Conservation (phyloP, 2,329 filamentous ascomycete species). For the Podosphaera leucotricha region DNA sequence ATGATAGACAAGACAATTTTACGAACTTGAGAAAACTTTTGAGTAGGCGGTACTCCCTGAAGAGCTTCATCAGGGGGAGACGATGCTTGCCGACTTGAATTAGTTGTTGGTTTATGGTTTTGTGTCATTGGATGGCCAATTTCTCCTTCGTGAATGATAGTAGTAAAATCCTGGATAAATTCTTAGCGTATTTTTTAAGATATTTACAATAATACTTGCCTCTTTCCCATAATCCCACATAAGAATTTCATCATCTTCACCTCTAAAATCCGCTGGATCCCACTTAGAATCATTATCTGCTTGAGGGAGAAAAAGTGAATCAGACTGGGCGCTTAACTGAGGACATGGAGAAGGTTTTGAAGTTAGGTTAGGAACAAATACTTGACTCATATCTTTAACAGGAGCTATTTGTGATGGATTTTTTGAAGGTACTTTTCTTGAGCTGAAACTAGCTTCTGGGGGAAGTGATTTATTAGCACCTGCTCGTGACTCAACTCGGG, state of each 20-base stretch:
- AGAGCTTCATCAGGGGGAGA: too few species aligned
- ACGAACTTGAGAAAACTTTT: constrained; percentile 44
- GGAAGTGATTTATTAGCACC: constrained; percentile 12
- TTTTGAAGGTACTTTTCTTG: constrained; percentile 9
- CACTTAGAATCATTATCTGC: constrained; percentile 44
- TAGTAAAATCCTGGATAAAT: constrained; percentile 9
- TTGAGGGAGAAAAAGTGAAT: constrained; percentile 45
- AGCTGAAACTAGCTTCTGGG: constrained; percentile 11
- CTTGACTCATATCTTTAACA: neutral
- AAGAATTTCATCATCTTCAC: constrained; percentile 41
- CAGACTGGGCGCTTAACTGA: constrained; percentile 33
- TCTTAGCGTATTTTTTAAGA: constrained; percentile 11
- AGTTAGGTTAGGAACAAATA: constrained; percentile 5
- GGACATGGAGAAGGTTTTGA: constrained; percentile 28
- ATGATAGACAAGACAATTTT: neutral
- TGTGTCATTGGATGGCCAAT: too few species aligned
- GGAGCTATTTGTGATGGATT: constrained; percentile 11
- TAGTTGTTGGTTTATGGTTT: too few species aligned
- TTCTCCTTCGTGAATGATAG: constrained; percentile 8
- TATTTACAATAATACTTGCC: constrained; percentile 21
- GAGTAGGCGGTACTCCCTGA: constrained; percentile 36
- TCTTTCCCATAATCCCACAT: constrained; percentile 49
- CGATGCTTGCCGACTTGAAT: too few species aligned
- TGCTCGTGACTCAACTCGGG: constrained; percentile 9
- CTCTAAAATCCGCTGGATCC: constrained; percentile 45